Percentiles rank a stretch among this genome's conserved stretches.
Conservation (phyloP, 371 early-diverging fungal species). For the Conidiobolus incongruus region DNA sequence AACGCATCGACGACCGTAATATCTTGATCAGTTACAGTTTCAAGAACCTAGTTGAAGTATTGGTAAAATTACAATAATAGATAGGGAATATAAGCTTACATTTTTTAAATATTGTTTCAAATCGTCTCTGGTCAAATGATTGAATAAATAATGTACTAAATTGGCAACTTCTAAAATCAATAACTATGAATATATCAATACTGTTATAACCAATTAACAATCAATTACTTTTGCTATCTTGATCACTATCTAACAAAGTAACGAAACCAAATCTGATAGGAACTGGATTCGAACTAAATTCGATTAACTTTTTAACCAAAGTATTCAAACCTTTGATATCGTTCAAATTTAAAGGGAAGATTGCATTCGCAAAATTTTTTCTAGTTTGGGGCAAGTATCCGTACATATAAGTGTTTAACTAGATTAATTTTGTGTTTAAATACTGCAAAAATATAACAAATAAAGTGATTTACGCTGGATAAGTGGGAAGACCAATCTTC, state of each 20-base stretch:
- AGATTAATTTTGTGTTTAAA: not conserved
- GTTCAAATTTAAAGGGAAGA: conserved; percentile 46
- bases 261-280: conserved; percentile 70
- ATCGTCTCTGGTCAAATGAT: too few species aligned
- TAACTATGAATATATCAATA: too few species aligned
- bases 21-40: too few species aligned
- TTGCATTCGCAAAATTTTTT: conserved; percentile 38
- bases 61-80: too few species aligned
- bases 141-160: too few species aligned
- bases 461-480: conserved; percentile 4
- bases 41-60: too few species aligned
- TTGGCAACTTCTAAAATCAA: too few species aligned
- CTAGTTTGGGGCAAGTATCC: conserved; percentile 27
- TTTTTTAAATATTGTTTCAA: too few species aligned
- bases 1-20: too few species aligned
- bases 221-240: conserved; percentile 11
- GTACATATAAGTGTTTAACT: conserved; percentile 22
- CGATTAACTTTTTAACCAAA: conserved; percentile 22
- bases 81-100: too few species aligned
- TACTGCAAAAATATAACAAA: not conserved
- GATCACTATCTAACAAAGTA: conserved; percentile 23
- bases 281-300: conserved; percentile 31
- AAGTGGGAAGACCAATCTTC: conserved; percentile 32
- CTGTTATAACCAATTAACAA: too few species aligned
- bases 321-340: conserved; percentile 16